Evolutionary conservation across 192 early-diverging fungal species (phyloP).

Genomic region (Coemansia aciculifera): DNA sequence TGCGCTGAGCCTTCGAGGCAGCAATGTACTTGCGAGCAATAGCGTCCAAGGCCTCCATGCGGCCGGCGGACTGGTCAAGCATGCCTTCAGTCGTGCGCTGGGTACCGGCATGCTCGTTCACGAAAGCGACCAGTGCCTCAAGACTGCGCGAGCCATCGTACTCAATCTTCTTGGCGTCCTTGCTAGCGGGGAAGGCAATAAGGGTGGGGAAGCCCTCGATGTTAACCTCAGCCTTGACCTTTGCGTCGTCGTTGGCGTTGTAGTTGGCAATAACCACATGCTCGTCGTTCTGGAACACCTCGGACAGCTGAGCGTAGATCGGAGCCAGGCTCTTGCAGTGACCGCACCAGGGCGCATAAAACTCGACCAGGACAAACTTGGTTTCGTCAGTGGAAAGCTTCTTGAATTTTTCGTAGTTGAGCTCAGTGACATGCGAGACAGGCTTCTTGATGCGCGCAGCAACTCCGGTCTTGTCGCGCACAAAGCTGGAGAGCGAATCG

Average conservation of each 20-base stretch:
- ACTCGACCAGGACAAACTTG: conserved; percentile 86
- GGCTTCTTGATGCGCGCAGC: conserved; percentile 69
- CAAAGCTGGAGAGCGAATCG: conserved; percentile 71
- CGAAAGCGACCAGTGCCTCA: conserved; percentile 71
- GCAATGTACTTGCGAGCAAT: conserved; percentile 64
- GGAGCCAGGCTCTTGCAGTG: conserved; percentile 84
- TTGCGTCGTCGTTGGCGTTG: conserved; percentile 72
- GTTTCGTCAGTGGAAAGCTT: conserved; percentile 66
- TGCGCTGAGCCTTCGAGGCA: conserved; percentile 52
- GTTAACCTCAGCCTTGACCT: conserved; percentile 63
- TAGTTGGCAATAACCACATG: conserved; percentile 87
- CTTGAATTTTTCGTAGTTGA: conserved; percentile 78
- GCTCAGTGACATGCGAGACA: conserved; percentile 64
- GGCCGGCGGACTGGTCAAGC: conserved; percentile 59
- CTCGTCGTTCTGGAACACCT: conserved; percentile 73
- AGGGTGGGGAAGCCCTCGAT: conserved; percentile 89
- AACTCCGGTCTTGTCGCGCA: conserved; percentile 79
- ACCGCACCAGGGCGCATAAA: conserved; percentile 92
- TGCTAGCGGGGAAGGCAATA: conserved; percentile 76
- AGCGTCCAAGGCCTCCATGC: conserved; percentile 36
- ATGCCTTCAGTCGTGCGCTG: conserved; percentile 73
- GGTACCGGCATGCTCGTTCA: conserved; percentile 84
- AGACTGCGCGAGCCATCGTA: conserved; percentile 77
- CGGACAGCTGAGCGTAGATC: conserved; percentile 86
- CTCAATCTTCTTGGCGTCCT: conserved; percentile 60